Conservation (phyloP, 306 rosid genomes). For the Fragaria nilgerrensis region DNA sequence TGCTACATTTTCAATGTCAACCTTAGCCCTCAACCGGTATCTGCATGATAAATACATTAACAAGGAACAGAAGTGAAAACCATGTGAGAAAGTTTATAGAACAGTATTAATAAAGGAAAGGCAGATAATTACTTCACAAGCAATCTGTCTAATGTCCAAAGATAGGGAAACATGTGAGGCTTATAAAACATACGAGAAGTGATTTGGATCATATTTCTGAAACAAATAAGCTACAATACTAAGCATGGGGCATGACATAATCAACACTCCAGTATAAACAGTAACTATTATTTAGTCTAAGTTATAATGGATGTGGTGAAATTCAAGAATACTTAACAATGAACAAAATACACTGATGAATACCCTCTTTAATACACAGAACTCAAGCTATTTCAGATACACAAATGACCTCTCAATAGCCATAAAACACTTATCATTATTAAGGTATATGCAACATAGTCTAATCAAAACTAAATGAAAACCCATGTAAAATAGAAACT, state of each 20-base stretch:
- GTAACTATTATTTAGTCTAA: neutral
- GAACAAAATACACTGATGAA: neutral
- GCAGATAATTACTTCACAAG: neutral
- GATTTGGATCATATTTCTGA: neutral
- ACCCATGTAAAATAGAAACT: neutral
- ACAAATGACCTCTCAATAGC: neutral
- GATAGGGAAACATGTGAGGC: neutral
- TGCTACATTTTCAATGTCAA: slow-evolving; percentile 78
- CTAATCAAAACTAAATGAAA: neutral
- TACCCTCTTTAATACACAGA: neutral
- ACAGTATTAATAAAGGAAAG: neutral
- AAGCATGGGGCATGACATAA: neutral
- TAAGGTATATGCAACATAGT: neutral
- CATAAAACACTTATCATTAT: neutral
- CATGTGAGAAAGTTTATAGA: neutral
- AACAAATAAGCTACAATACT: neutral
- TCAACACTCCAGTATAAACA: neutral
- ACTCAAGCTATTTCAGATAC: neutral
- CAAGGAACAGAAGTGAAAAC: neutral
- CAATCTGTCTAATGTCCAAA: neutral
- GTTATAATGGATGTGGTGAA: neutral
- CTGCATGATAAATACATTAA: slow-evolving; percentile 31
- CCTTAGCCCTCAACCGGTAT: slow-evolving; percentile 92
- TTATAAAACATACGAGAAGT: neutral
- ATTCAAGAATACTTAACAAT: neutral